Percentiles rank a stretch among this genome's conserved stretches.
Evolutionary conservation across 2,329 filamentous ascomycete species (phyloP).

Genomic region (Nemania abortiva): DNA sequence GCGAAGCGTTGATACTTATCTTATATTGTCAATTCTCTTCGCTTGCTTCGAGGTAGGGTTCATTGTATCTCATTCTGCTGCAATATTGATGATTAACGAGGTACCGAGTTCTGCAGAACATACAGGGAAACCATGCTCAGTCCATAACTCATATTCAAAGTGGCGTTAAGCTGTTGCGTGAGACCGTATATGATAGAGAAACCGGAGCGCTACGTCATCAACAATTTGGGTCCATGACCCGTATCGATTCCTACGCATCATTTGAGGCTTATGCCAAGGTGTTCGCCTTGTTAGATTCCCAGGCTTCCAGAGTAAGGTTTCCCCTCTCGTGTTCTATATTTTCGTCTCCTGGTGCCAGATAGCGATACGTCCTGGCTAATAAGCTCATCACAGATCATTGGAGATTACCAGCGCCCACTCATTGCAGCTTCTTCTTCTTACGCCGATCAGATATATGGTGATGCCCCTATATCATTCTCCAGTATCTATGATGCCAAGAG

Average conservation of each 20-base stretch:
- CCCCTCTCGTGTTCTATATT: no score
- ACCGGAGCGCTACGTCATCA: slow-evolving; percentile 8
- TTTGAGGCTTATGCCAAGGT: slow-evolving; percentile 22
- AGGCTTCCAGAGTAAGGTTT: slow-evolving; percentile 19
- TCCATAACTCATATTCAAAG: slow-evolving; percentile 30
- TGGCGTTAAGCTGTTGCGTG: slow-evolving; percentile 26
- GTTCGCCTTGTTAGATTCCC: slow-evolving; percentile 24
- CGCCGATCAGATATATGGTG: slow-evolving; percentile 14
- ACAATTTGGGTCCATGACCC: slow-evolving; percentile 9
- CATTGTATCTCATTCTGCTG: background rate
- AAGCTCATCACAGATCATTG: slow-evolving; percentile 17
- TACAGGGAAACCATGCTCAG: slow-evolving; percentile 25
- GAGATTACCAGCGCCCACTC: slow-evolving; percentile 18
- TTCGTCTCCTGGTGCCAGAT: no score
- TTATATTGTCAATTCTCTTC: slow-evolving; percentile 26
- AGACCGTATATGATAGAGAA: slow-evolving; percentile 21
- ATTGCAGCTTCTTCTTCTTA: slow-evolving; percentile 1
- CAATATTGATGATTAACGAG: background rate
- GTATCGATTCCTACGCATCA: slow-evolving; percentile 24
- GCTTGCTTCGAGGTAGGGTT: slow-evolving; percentile 27
- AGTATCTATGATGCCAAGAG: slow-evolving; percentile 25
- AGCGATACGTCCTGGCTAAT: background rate
- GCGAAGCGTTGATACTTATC: slow-evolving; percentile 16
- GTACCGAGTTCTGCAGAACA: background rate
- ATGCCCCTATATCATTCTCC: slow-evolving; percentile 20